phyloP scores from a whole-genome alignment of 352 stramenopile genomes.

The Globisporangium yorkense region DNA sequence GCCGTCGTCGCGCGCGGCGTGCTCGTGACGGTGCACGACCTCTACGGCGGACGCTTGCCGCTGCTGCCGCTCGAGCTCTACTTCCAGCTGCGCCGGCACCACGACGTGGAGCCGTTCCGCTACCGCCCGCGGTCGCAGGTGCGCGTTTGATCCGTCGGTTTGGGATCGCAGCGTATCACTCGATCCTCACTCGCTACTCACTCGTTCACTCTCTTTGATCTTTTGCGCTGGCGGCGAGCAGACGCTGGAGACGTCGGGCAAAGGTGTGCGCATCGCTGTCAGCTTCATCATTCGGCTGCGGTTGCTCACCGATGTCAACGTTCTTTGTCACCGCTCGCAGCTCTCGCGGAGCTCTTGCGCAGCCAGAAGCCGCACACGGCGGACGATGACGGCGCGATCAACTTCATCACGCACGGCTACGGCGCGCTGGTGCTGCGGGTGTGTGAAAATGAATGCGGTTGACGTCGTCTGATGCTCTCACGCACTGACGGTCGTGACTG shows the following conservation, averaged over 20 bases:
- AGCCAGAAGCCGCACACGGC: constrained; percentile 55
- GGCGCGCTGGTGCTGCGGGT: constrained; percentile 61
- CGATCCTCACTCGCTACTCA: too few relatives aligned
- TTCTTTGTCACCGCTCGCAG: constrained; percentile 9
- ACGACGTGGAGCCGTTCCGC: constrained; percentile 44
- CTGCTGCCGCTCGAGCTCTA: constrained; percentile 49
- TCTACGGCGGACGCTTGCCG: constrained; percentile 41
- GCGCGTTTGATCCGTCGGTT: too few relatives aligned
- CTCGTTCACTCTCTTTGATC: too few relatives aligned
- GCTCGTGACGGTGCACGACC: constrained; percentile 59
- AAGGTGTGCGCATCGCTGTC: constrained; percentile 19
- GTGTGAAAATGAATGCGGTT: constrained; percentile 4
- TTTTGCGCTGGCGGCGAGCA: constrained; percentile 4
- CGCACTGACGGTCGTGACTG: not conserved
- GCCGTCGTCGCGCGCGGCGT: constrained; percentile 37
- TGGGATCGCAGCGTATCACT: too few relatives aligned
- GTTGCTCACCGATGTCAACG: not conserved
- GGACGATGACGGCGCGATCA: constrained; percentile 49
- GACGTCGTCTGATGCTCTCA: not conserved
- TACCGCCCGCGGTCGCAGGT: constrained; percentile 42
- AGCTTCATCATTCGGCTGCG: not conserved
- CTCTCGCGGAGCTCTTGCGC: constrained; percentile 40
- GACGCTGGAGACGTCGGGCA: constrained; percentile 28
- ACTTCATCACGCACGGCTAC: constrained; percentile 76
- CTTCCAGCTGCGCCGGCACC: constrained; percentile 23